Evolutionary conservation across 2,329 filamentous ascomycete genomes (phyloP), one percentile per base, ranked within the genome.

Genomic region (Fusarium graminum): DNA sequence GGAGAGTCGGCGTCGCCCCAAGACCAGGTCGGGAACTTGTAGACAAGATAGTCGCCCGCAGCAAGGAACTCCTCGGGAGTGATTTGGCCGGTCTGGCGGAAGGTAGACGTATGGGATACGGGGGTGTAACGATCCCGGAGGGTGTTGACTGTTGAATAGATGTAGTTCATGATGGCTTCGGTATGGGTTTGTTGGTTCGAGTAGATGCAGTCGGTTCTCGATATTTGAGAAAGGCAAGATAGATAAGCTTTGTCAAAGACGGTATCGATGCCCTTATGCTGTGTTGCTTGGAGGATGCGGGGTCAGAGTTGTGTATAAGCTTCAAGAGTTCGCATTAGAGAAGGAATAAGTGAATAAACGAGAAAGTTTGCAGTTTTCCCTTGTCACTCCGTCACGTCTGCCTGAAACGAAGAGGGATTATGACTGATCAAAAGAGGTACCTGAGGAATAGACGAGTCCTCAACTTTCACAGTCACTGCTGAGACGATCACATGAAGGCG

Each of bases 21-120:
- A 47, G 92, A 91, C 95, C 95, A 99, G 59, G 94, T 97, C 10
- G 94, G 95, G 81, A 99, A 99, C 83, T 97, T 98, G 88, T 96
- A 97, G 75, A 97, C 94, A 36, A 99, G 89, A 78, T 98, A 99
- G 82, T 99, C 95, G 72, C 95, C 95, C 5, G 95, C 95, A 6
- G 92, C 90, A 49, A 97, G 85, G 79, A 99, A 99, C 84, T 99
- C 95, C 75, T 97, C 94, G 17, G 94, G 94, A 0, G 94, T 98
- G 80, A 99, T 95, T 82, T 98, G 92, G 69, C 95, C 95, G 6
- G 94, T 97, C 73, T 88, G 86, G 72, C 94, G 92, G 81, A 99
- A 99, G 68, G 92, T 98, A 5, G 94, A 98, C 51, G 89, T 96
- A 78, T 97, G 90, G 60, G 88, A 89, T 74, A 97, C 90, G 39